These are phyloP conservation scores for Calonectria hongkongensis DNA, from an alignment of 2,329 filamentous ascomycete genomes.

Conservation along the genomic window DNA sequence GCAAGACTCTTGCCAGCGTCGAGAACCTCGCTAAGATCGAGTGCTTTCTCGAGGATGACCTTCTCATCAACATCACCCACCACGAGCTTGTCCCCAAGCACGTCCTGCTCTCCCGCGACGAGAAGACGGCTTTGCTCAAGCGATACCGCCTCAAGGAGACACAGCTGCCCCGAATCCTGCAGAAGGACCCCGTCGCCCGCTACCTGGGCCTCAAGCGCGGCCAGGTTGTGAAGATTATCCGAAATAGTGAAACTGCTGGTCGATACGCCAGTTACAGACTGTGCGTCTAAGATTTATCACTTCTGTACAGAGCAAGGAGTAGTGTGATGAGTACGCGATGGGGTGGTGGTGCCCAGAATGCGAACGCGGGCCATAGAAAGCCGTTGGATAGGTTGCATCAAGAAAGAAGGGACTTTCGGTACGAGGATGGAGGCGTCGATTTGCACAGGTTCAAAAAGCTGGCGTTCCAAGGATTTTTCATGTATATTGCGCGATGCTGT, in stretches of 20 bases:
- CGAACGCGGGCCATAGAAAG: constrained; percentile 17
- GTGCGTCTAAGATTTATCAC: constrained; percentile 69
- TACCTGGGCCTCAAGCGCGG: constrained; percentile 93
- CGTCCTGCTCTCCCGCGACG: constrained; percentile 90
- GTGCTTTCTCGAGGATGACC: constrained; percentile 95
- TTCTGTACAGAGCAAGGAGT: not conserved
- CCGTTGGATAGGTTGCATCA: constrained; percentile 38
- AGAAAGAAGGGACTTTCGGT: constrained; percentile 43
- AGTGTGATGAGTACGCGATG: not conserved
- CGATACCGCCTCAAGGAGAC: constrained; percentile 98
- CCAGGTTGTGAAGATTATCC: constrained; percentile 98
- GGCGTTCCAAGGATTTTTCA: constrained; percentile 56
- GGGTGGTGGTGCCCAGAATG: not conserved
- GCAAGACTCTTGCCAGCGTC: constrained; percentile 88
- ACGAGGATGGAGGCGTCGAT: constrained; percentile 55
- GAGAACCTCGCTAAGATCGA: constrained; percentile 88
- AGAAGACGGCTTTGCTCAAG: constrained; percentile 90
- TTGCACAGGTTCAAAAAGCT: constrained; percentile 56
- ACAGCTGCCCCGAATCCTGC: constrained; percentile 93
- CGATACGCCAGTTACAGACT: constrained; percentile 95
- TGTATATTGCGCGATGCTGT: constrained; percentile 53
- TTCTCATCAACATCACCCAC: constrained; percentile 98
- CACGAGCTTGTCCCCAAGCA: constrained; percentile 98
- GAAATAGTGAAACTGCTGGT: constrained; percentile 95
- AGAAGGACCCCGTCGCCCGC: constrained; percentile 92